These are phyloP conservation scores for Lithospermum erythrorhizon DNA, from an alignment of 257 asterid genomes.

Conservation along the genomic window DNA sequence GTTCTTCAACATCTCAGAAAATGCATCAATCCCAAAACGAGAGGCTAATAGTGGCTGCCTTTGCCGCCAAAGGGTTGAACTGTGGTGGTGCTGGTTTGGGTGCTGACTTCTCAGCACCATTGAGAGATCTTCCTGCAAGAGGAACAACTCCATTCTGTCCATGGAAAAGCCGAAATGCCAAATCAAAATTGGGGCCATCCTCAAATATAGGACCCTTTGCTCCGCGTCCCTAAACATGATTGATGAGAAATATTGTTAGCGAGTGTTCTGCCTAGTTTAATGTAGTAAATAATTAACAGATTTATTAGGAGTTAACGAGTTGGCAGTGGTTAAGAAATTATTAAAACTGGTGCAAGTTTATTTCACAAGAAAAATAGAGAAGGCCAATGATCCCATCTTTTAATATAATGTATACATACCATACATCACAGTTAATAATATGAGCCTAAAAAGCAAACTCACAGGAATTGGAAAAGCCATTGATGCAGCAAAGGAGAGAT, in stretches of 20 bases:
- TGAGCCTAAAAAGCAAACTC: background rate
- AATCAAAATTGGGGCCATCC: constrained; percentile 90
- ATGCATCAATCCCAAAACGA: constrained; percentile 75
- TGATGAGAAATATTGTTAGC: constrained; percentile 7
- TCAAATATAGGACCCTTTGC: constrained; percentile 87
- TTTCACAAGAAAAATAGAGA: background rate
- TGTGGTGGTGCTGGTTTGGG: constrained; percentile 40
- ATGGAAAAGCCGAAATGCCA: constrained; percentile 85
- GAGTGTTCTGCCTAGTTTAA: background rate
- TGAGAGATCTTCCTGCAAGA: constrained; percentile 48
- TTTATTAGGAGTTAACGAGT: background rate
- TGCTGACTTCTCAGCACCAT: constrained; percentile 29
- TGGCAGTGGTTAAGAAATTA: background rate
- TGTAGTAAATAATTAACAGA: background rate
- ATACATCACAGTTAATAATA: background rate
- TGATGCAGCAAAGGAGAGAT: too few relatives aligned
- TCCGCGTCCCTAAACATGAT: constrained; percentile 35
- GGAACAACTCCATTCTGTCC: constrained; percentile 94
- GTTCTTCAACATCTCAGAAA: constrained; percentile 55
- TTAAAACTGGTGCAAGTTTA: background rate
- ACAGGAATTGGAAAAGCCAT: too few relatives aligned
- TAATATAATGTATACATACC: background rate
- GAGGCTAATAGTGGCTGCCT: constrained; percentile 87
- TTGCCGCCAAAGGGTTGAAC: constrained; percentile 89
- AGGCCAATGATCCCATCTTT: background rate